Evolutionary conservation across 75 land plant species (phyloP).

Genomic region (Pinus tabuliformis): DNA sequence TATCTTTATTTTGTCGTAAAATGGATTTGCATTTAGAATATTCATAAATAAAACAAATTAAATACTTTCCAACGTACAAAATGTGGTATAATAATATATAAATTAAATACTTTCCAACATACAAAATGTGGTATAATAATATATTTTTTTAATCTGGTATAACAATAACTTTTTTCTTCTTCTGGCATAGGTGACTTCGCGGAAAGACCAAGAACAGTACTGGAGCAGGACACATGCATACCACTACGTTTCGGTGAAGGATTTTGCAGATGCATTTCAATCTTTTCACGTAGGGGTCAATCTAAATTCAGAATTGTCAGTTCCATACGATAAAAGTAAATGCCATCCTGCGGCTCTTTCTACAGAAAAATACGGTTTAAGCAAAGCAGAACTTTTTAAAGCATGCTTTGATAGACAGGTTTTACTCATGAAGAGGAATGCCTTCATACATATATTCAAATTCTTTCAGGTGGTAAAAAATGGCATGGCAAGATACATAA

Average conservation of each 20-base stretch:
- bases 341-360: conserved; percentile 72
- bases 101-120: too few relatives aligned
- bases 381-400: too few relatives aligned
- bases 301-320: conserved; percentile 26
- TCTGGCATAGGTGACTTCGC: conserved; percentile 17
- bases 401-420: conserved; percentile 49
- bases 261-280: too few relatives aligned
- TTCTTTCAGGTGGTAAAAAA: conserved; percentile 30
- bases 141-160: too few relatives aligned
- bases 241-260: conserved; percentile 41
- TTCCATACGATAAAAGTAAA: conserved; percentile 63
- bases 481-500: too few relatives aligned
- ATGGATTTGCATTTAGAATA: too few relatives aligned
- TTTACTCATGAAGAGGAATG: conserved; percentile 73
- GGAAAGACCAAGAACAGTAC: conserved; percentile 38
- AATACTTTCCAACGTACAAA: too few relatives aligned
- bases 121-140: too few relatives aligned
- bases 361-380: conserved; percentile 37
- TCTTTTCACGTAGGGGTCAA: conserved; percentile 15
- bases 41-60: too few relatives aligned
- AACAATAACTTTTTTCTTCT: too few relatives aligned
- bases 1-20: too few relatives aligned
- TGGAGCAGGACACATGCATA: conserved; percentile 60
- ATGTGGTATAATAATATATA: too few relatives aligned
- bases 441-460: conserved; percentile 69